A percentile compares a stretch with the other conserved stretches of the same genome.
Evolutionary conservation across 208 protist genomes (phyloP).

Genomic region (Wallacemonas sp.): DNA sequence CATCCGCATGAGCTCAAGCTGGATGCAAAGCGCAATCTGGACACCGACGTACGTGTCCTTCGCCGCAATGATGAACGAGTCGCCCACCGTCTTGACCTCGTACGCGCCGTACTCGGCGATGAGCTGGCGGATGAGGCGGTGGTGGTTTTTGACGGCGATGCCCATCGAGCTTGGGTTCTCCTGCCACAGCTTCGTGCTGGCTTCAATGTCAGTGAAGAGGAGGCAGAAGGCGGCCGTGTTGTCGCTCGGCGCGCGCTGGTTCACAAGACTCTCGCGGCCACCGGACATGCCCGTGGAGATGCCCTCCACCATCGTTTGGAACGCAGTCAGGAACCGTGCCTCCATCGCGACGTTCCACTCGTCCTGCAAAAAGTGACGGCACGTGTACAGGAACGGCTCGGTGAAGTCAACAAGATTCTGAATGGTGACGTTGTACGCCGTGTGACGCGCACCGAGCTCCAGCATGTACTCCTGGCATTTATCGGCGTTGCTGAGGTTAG

Average conservation of each 20-base stretch:
- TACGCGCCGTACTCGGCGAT: conserved; percentile 73
- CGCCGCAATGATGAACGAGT: conserved; percentile 86
- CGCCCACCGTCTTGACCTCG: conserved; percentile 84
- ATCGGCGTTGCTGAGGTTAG: conserved; percentile 43
- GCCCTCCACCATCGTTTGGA: conserved; percentile 49
- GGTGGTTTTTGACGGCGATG: conserved; percentile 64
- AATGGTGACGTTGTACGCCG: conserved; percentile 52
- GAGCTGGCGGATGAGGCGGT: conserved; percentile 57
- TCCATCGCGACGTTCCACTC: conserved; percentile 77
- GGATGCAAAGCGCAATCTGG: conserved; percentile 69
- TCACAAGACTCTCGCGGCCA: conserved; percentile 44
- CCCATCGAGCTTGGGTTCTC: conserved; percentile 61
- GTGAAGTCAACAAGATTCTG: conserved; percentile 50
- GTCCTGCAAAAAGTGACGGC: conserved; percentile 63
- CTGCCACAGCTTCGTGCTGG: conserved; percentile 80
- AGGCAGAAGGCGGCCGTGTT: conserved; percentile 49
- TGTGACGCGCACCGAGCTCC: conserved; percentile 61
- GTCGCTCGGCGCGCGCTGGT: conserved; percentile 43
- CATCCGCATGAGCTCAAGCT: conserved; percentile 75
- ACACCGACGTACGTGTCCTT: conserved; percentile 60
- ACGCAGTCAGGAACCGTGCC: conserved; percentile 55
- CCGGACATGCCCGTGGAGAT: conserved; percentile 51
- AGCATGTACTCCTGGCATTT: conserved; percentile 47
- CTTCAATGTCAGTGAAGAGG: conserved; percentile 84
- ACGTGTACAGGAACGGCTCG: conserved; percentile 75